These are phyloP conservation scores for Exserohilum turcica DNA, from an alignment of 2,329 filamentous ascomycete genomes.

Conservation along the genomic window DNA sequence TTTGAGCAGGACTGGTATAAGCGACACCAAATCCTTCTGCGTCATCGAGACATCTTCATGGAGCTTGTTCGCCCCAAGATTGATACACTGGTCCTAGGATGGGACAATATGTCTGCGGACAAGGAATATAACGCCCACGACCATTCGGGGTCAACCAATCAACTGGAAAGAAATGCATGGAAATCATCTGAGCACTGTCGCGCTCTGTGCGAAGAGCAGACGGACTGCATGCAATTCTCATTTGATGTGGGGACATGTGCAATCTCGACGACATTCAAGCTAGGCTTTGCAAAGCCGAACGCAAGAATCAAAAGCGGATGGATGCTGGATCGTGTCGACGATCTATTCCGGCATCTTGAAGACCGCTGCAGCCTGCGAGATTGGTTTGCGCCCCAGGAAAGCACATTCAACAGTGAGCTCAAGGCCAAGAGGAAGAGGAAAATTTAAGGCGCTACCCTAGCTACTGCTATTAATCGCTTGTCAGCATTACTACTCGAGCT, in stretches of 20 bases:
- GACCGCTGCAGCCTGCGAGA: slow-evolving; percentile 40
- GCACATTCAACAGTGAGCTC: slow-evolving; percentile 17
- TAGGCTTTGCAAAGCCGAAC: slow-evolving; percentile 40
- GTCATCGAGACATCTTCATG: slow-evolving; percentile 47
- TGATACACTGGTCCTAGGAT: slow-evolving; percentile 25
- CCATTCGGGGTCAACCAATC: slow-evolving; percentile 25
- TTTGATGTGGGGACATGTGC: slow-evolving; percentile 42
- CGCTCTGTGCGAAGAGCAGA: slow-evolving; percentile 40
- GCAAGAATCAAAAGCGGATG: slow-evolving; percentile 40
- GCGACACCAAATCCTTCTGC: slow-evolving; percentile 40
- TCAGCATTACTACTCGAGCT: no score
- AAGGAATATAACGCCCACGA: slow-evolving; percentile 45
- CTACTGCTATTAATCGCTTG: neutral
- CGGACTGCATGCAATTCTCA: slow-evolving; percentile 43
- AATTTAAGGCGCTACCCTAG: neutral
- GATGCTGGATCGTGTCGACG: slow-evolving; percentile 46
- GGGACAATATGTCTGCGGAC: slow-evolving; percentile 47
- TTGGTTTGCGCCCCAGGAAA: slow-evolving; percentile 40
- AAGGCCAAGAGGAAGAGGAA: slow-evolving; percentile 23
- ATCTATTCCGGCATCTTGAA: slow-evolving; percentile 39
- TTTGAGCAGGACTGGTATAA: slow-evolving; percentile 50
- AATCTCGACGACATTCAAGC: slow-evolving; percentile 34
- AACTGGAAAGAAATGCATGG: slow-evolving; percentile 41
- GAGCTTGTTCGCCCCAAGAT: slow-evolving; percentile 42
- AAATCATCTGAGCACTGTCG: slow-evolving; percentile 45